Conservation (phyloP, 371 early-diverging fungal species). For the Mycotypha africana region DNA sequence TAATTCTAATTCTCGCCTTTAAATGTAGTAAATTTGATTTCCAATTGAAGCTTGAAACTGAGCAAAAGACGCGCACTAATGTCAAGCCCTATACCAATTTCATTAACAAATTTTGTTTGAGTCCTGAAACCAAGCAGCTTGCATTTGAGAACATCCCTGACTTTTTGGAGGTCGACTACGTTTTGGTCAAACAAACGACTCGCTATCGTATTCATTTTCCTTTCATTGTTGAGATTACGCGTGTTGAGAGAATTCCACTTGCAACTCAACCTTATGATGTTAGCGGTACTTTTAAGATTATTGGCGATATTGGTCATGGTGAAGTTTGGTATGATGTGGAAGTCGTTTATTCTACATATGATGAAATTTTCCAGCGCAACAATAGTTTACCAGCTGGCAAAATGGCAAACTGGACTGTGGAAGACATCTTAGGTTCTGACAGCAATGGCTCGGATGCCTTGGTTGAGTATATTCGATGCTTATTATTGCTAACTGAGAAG, state of each 20-base stretch:
- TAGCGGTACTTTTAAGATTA: slow-evolving; percentile 27
- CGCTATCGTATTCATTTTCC: slow-evolving; percentile 43
- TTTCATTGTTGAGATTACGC: slow-evolving; percentile 42
- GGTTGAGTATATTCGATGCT: slow-evolving; percentile 30
- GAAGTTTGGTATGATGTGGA: slow-evolving; percentile 42
- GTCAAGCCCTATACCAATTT: slow-evolving; percentile 47
- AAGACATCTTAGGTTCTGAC: slow-evolving; percentile 25
- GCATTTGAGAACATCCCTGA: slow-evolving; percentile 45
- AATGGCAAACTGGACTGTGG: slow-evolving; percentile 40
- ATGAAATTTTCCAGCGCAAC: slow-evolving; percentile 32
- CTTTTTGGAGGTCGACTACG: slow-evolving; percentile 33
- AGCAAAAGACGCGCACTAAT: slow-evolving; percentile 30
- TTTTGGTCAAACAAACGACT: slow-evolving; percentile 33
- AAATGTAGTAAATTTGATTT: slow-evolving; percentile 42
- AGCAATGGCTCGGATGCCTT: slow-evolving; percentile 14
- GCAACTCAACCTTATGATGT: slow-evolving; percentile 13
- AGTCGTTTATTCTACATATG: slow-evolving; percentile 25
- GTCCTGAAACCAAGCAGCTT: slow-evolving; percentile 26
- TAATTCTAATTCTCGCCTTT: no score
- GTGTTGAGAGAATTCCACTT: slow-evolving; percentile 35
- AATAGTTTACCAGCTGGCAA: slow-evolving; percentile 27
- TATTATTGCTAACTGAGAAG: slow-evolving; percentile 32
- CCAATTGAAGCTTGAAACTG: slow-evolving; percentile 26
- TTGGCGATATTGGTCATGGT: slow-evolving; percentile 36
- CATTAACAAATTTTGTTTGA: slow-evolving; percentile 34